Evolutionary conservation across 441 rosid genomes (phyloP).

Genomic region (Aquilaria agallochum): DNA sequence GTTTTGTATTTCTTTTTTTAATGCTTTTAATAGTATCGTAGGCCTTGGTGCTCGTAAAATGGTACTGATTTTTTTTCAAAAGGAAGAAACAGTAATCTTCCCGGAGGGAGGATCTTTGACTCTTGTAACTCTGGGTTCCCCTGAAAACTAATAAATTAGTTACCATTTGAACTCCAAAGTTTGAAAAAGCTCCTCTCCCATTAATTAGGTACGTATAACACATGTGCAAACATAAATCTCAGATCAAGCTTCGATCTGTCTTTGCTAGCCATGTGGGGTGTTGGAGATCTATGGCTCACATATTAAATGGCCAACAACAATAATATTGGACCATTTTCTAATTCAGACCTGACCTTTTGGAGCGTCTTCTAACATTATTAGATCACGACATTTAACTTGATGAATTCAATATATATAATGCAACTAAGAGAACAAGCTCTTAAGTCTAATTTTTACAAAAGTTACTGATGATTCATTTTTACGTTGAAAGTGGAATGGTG

Average conservation of each 20-base stretch:
- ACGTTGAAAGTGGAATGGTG: too few species aligned
- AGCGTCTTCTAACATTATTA: conserved; percentile 23
- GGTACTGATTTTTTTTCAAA: not conserved
- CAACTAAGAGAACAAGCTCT: too few species aligned
- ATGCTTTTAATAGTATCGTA: not conserved
- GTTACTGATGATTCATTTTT: too few species aligned
- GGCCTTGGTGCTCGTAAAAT: conserved; percentile 14
- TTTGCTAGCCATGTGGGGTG: conserved; percentile 55
- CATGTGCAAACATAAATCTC: conserved; percentile 18
- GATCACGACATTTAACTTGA: not conserved
- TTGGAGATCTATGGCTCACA: conserved; percentile 20
- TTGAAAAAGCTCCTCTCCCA: not conserved
- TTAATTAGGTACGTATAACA: not conserved
- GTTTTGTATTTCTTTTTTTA: not conserved
- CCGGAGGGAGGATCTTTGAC: conserved; percentile 37
- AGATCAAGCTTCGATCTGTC: conserved; percentile 26
- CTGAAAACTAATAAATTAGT: not conserved
- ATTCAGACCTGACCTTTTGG: conserved; percentile 25
- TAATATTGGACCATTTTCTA: conserved; percentile 20
- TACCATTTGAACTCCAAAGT: conserved; percentile 20
- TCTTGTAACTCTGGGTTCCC: conserved; percentile 14
- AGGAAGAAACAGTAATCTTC: conserved; percentile 20
- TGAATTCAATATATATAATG: too few species aligned
- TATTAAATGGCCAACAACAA: conserved; percentile 27
- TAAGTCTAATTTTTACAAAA: too few species aligned